phyloP scores from a whole-genome alignment of 1,284 basidiomycete species.

The Taiwanofungus camphoratus region DNA sequence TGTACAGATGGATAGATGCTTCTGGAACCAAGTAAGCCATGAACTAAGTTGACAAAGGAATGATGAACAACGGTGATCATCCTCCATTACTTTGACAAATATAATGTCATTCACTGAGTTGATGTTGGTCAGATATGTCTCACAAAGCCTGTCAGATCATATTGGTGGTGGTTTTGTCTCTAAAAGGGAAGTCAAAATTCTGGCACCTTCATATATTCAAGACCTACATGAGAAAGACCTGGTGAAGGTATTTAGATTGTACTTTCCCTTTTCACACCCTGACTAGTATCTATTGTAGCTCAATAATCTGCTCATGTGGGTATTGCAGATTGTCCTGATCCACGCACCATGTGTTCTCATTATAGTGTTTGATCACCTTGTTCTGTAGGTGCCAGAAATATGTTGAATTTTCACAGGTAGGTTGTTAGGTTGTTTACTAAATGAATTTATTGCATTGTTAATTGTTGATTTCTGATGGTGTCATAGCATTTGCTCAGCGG shows the following conservation, averaged over 20 bases:
- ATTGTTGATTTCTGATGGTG: no score
- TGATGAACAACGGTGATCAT: conserved; percentile 27
- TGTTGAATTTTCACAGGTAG: conserved; percentile 56
- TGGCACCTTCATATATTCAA: conserved; percentile 14
- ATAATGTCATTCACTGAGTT: not conserved
- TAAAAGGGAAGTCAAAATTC: conserved; percentile 7
- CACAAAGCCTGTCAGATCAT: no score
- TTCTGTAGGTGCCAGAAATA: conserved; percentile 60
- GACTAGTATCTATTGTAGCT: conserved; percentile 1
- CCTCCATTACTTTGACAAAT: not conserved
- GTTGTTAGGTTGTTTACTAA: no score
- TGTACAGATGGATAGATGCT: conserved; percentile 43
- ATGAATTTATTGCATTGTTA: no score
- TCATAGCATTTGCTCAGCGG: no score
- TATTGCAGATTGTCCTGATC: not conserved
- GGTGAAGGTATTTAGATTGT: conserved; percentile 32
- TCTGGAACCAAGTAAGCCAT: no score
- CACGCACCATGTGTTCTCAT: not conserved
- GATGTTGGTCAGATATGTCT: not conserved
- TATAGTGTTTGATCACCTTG: no score
- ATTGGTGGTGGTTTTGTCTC: conserved; percentile 27
- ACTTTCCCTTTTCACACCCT: no score
- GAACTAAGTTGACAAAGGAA: no score
- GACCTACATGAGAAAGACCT: conserved; percentile 36
- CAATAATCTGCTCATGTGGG: conserved; percentile 45